phyloP scores from a whole-genome alignment of 495 filamentous ascomycete species.

The Penicillium turbatum region DNA sequence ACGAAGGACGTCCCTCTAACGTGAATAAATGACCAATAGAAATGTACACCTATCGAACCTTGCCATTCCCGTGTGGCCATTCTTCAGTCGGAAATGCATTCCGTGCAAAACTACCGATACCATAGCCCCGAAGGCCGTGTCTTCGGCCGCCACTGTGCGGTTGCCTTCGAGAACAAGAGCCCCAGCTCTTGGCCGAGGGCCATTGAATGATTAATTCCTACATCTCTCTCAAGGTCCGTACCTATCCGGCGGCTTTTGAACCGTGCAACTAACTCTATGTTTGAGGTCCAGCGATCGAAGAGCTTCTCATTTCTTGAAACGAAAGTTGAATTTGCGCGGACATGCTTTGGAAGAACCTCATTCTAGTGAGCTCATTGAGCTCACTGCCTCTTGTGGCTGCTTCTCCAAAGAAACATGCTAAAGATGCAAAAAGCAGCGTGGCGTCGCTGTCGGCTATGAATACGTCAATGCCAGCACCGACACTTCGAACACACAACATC shows the following conservation, averaged over 20 bases:
- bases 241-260: neutral
- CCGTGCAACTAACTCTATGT: neutral
- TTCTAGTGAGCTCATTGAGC: constrained; percentile 15
- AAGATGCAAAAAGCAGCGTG: neutral
- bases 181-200: neutral
- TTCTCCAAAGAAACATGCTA: constrained; percentile 7
- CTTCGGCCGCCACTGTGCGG: neutral
- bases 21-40: neutral
- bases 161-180: neutral
- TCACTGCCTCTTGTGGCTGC: constrained; percentile 15
- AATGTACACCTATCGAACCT: neutral
- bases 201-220: neutral
- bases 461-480: constrained; percentile 9
- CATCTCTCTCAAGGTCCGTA: neutral
- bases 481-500: constrained; percentile 23
- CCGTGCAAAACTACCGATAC: neutral
- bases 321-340: neutral
- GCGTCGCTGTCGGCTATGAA: neutral
- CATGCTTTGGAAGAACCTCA: constrained; percentile 10
- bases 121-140: neutral
- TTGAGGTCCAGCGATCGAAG: neutral
- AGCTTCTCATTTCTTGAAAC: neutral
- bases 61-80: neutral
- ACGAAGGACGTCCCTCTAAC: neutral
- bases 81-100: neutral